Conservation (phyloP, 257 asterid species). For the Solanum chilense region DNA sequence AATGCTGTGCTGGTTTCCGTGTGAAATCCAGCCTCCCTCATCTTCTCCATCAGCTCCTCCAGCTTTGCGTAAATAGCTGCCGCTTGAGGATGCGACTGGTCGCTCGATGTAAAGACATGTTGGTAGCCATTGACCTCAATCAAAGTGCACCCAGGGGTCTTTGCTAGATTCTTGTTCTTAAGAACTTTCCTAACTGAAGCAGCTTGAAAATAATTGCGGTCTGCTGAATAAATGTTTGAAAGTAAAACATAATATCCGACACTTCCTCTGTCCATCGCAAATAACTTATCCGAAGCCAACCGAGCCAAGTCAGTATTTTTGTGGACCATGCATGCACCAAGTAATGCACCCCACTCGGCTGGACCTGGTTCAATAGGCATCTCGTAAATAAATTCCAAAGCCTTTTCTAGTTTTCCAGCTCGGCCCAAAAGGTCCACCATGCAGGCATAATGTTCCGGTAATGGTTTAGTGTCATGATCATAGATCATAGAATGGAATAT, state of each 20-base stretch:
- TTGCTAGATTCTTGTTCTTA: conserved; percentile 40
- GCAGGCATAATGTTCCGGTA: conserved; percentile 72
- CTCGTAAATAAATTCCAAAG: conserved; percentile 42
- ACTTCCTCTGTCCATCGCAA: conserved; percentile 59
- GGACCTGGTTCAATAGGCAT: conserved; percentile 68
- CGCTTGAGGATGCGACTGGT: conserved; percentile 47
- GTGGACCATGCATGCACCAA: conserved; percentile 90
- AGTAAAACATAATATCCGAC: conserved; percentile 76
- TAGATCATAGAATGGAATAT: conserved; percentile 48
- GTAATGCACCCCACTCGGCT: conserved; percentile 83
- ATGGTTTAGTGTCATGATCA: conserved; percentile 47
- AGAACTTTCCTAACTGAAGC: conserved; percentile 60
- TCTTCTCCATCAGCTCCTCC: conserved; percentile 39
- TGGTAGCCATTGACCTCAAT: conserved; percentile 65
- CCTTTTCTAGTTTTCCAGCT: conserved; percentile 62
- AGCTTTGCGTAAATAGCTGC: conserved; percentile 28
- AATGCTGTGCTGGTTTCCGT: conserved; percentile 53
- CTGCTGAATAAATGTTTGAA: conserved; percentile 61
- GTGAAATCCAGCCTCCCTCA: conserved; percentile 70
- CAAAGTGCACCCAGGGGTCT: conserved; percentile 70
- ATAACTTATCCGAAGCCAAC: conserved; percentile 54
- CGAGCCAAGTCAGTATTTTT: conserved; percentile 53
- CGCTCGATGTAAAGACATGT: conserved; percentile 61
- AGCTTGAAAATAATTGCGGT: conserved; percentile 64
- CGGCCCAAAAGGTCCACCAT: conserved; percentile 91